A percentile compares a stretch with the other conserved stretches of the same genome.
Evolutionary conservation across 495 filamentous ascomycete species (phyloP).

Genomic region (Pseudomonodictys pantanalensis): DNA sequence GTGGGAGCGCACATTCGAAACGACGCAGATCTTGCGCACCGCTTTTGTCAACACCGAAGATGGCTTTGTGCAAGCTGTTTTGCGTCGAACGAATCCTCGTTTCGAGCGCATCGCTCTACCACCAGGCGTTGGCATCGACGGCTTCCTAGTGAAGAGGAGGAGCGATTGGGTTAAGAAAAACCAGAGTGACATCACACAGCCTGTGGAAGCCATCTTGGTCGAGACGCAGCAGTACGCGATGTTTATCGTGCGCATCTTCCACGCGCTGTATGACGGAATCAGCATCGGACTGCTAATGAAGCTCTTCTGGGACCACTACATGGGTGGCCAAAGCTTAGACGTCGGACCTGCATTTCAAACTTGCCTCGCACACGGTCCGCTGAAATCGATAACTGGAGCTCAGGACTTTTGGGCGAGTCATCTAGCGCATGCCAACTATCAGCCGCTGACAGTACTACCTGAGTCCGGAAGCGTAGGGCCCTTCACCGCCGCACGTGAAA

Average conservation of each 20-base stretch:
- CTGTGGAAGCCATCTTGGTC: slow-evolving; percentile 49
- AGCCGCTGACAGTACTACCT: too few species aligned
- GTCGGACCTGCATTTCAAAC: slow-evolving; percentile 51
- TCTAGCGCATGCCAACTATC: slow-evolving; percentile 40
- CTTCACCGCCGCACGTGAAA: not conserved
- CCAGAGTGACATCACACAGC: slow-evolving; percentile 30
- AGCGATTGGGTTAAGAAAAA: slow-evolving; percentile 47
- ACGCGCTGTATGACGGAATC: slow-evolving; percentile 84
- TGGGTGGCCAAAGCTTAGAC: slow-evolving; percentile 9
- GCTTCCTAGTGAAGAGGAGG: slow-evolving; percentile 33
- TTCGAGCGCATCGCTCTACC: slow-evolving; percentile 46
- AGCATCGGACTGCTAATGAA: slow-evolving; percentile 67
- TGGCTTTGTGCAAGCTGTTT: slow-evolving; percentile 68
- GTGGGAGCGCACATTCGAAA: slow-evolving; percentile 49
- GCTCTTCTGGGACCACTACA: slow-evolving; percentile 50
- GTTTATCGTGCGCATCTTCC: slow-evolving; percentile 68
- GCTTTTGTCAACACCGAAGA: slow-evolving; percentile 63
- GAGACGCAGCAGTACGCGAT: slow-evolving; percentile 35
- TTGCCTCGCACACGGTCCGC: slow-evolving; percentile 54
- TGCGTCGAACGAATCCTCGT: slow-evolving; percentile 46
- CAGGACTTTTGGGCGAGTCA: slow-evolving; percentile 66
- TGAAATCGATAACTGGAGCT: slow-evolving; percentile 53
- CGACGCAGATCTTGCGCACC: slow-evolving; percentile 62
- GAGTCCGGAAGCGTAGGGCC: too few species aligned
- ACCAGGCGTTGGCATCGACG: slow-evolving; percentile 37